These are phyloP conservation scores for Gypsophila paniculata DNA, from an alignment of 179 eudicot genomes.

Conservation along the genomic window DNA sequence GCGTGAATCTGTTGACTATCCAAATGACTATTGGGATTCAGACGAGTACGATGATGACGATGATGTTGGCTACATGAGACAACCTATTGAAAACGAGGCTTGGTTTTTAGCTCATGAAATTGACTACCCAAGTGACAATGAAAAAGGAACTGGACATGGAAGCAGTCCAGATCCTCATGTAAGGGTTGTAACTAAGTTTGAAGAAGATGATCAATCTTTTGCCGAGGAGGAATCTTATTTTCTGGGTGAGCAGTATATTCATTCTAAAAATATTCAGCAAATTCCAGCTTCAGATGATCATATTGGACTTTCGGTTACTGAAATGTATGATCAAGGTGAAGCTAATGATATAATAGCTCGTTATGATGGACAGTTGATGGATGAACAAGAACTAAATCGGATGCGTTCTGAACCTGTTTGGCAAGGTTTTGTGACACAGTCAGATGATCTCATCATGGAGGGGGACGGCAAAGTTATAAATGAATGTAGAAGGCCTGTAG, in stretches of 20 bases:
- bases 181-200: constrained; percentile 62
- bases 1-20: constrained; percentile 86
- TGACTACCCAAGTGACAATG: constrained; percentile 98
- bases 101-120: constrained; percentile 99
- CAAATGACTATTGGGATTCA: constrained; percentile 97
- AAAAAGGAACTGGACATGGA: constrained; percentile 76
- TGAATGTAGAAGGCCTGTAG: constrained; percentile 53
- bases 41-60: constrained; percentile 98
- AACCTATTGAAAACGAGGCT: constrained; percentile 97
- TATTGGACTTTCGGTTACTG: constrained; percentile 56
- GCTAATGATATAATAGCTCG: constrained; percentile 59
- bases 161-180: constrained; percentile 74
- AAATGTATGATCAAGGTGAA: constrained; percentile 54
- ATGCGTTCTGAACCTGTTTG: constrained; percentile 92
- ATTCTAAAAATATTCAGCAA: constrained; percentile 60
- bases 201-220: constrained; percentile 91
- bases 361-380: constrained; percentile 88
- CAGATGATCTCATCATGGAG: constrained; percentile 75
- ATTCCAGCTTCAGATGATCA: constrained; percentile 60
- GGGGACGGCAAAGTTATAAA: constrained; percentile 57
- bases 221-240: constrained; percentile 96
- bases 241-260: constrained; percentile 71
- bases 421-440: constrained; percentile 90
- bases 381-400: constrained; percentile 73
- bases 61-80: constrained; percentile 98